Percentiles rank a stretch among this genome's conserved stretches.
phyloP scores from a whole-genome alignment of 139 green algal genomes.

The Chlamydomonas sphaeroides region DNA sequence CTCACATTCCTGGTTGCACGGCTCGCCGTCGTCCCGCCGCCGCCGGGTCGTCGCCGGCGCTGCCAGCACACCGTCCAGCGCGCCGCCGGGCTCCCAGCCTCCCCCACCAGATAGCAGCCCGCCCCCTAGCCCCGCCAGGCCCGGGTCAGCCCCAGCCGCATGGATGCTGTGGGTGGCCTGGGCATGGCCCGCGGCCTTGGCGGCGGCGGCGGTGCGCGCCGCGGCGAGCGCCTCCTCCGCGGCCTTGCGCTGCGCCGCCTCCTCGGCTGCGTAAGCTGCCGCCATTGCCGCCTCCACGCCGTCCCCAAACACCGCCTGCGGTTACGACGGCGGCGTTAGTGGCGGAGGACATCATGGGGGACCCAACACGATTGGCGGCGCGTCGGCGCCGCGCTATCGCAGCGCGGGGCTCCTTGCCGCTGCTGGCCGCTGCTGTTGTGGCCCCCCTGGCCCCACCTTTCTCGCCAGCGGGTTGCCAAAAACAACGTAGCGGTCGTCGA shows the following conservation, averaged over 20 bases:
- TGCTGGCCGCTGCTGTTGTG: neutral
- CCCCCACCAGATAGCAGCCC: too few relatives aligned
- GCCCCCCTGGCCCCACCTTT: neutral
- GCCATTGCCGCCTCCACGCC: too few relatives aligned
- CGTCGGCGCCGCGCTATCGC: neutral
- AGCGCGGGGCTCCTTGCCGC: too few relatives aligned
- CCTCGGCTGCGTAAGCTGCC: too few relatives aligned
- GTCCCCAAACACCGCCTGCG: too few relatives aligned
- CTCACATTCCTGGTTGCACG: neutral
- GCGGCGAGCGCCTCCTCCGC: too few relatives aligned
- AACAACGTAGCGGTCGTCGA: slow-evolving; percentile 1
- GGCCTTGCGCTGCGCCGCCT: too few relatives aligned
- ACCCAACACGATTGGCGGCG: neutral
- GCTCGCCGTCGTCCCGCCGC: neutral
- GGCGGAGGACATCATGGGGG: neutral
- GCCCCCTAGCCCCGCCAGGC: too few relatives aligned
- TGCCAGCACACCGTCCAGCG: neutral
- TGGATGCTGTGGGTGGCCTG: neutral
- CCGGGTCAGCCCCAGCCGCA: neutral
- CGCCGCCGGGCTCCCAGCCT: too few relatives aligned
- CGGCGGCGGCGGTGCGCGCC: too few relatives aligned
- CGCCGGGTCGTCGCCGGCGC: neutral
- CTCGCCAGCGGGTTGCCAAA: slow-evolving; percentile 18
- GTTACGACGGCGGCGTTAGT: neutral
- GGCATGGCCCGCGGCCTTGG: too few relatives aligned